A percentile compares a stretch with the other conserved stretches of the same genome.
Conservation (phyloP, 2,329 filamentous ascomycete genomes). For the Cylindrodendrum hubeiense region DNA sequence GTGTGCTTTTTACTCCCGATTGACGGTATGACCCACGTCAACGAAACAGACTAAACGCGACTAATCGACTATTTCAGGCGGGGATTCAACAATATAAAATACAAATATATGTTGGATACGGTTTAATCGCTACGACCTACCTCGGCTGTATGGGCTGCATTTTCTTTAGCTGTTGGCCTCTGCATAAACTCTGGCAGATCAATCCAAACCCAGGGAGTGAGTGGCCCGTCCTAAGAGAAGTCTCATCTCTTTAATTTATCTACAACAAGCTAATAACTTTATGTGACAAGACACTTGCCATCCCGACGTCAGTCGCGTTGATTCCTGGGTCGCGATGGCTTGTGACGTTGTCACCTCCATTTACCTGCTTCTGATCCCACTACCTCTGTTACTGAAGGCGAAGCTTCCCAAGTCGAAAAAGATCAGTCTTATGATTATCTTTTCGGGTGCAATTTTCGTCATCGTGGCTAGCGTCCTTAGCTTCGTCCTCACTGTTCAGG, state of each 20-base stretch:
- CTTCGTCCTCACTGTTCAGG: constrained; percentile 1
- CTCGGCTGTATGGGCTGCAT: not conserved
- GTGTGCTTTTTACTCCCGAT: constrained; percentile 8
- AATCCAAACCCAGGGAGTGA: constrained; percentile 16
- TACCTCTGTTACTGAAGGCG: not conserved
- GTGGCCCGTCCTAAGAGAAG: not conserved
- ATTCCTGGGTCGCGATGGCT: not conserved
- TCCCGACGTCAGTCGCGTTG: constrained; percentile 6
- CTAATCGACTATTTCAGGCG: not conserved
- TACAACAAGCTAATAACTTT: not conserved
- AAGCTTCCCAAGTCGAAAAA: not conserved
- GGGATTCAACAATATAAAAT: not conserved
- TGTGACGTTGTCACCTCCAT: constrained; percentile 1
- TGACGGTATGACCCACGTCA: not conserved
- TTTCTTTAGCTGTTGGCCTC: constrained; percentile 8
- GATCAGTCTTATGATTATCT: not conserved
- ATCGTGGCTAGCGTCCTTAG: not conserved
- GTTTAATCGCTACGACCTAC: not conserved
- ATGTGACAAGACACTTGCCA: constrained; percentile 2
- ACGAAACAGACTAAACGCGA: not conserved
- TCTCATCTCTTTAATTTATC: not conserved
- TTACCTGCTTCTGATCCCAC: not conserved
- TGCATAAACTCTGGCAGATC: constrained; percentile 17
- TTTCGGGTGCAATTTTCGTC: constrained; percentile 8
- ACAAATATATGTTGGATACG: not conserved